Percentiles rank a stretch among this genome's conserved stretches.
phyloP scores from a whole-genome alignment of 1,139 yeast species.

The Waltiozyma sp. region DNA sequence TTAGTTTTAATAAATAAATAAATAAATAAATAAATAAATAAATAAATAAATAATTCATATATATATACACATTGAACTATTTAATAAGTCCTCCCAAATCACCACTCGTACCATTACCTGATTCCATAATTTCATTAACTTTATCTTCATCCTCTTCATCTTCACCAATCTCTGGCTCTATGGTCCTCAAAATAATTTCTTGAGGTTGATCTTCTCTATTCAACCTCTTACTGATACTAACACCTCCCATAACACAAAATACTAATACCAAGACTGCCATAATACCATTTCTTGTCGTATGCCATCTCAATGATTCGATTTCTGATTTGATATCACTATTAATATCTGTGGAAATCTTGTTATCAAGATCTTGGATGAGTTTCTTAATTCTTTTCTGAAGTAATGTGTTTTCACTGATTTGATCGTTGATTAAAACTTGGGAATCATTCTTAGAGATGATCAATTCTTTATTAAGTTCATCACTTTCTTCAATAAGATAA shows the following conservation, averaged over 20 bases:
- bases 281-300: conserved; percentile 75
- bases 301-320: conserved; percentile 87
- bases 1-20: too few species aligned
- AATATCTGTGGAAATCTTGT: conserved; percentile 75
- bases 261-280: conserved; percentile 30
- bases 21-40: too few species aligned
- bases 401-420: conserved; percentile 73
- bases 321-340: conserved; percentile 77
- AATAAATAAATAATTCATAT: too few species aligned
- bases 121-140: background rate
- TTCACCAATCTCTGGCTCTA: conserved; percentile 20
- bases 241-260: conserved; percentile 36
- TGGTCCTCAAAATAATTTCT: conserved; percentile 21
- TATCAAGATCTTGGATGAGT: conserved; percentile 73
- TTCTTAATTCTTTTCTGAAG: conserved; percentile 61
- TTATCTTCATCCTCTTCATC: conserved; percentile 11
- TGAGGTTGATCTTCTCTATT: conserved; percentile 19
- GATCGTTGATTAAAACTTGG: conserved; percentile 78
- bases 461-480: conserved; percentile 64
- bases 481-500: conserved; percentile 59
- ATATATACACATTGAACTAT: too few species aligned
- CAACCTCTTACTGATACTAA: conserved; percentile 30
- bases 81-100: background rate
- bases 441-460: conserved; percentile 58
- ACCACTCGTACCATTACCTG: background rate